These are phyloP conservation scores for Malassezia furfur DNA, from an alignment of 1,284 basidiomycete species.

Conservation along the genomic window DNA sequence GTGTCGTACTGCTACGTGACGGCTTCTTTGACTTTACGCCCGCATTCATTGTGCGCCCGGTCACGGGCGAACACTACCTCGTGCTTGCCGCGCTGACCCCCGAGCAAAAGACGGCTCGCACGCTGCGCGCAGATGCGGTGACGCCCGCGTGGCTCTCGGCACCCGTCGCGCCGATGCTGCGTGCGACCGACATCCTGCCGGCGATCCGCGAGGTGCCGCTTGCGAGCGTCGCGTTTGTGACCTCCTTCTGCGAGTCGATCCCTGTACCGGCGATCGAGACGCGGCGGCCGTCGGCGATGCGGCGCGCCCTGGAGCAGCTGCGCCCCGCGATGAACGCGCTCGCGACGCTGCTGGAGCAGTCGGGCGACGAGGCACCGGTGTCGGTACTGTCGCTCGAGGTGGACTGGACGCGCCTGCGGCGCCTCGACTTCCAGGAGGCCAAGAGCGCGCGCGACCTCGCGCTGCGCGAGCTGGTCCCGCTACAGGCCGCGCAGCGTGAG, in stretches of 20 bases:
- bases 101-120: conserved; percentile 19
- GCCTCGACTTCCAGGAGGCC: conserved; percentile 85
- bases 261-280: conserved; percentile 25
- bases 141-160: conserved; percentile 10
- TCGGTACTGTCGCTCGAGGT: conserved; percentile 31
- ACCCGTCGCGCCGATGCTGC: background rate
- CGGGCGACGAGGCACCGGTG: background rate
- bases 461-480: conserved; percentile 45
- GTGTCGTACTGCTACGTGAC: conserved; percentile 74
- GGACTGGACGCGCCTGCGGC: conserved; percentile 71
- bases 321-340: conserved; percentile 5
- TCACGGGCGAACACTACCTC: conserved; percentile 57
- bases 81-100: conserved; percentile 61
- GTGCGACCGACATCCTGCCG: conserved; percentile 5
- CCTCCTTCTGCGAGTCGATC: conserved; percentile 51
- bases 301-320: conserved; percentile 24
- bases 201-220: conserved; percentile 63
- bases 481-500: conserved; percentile 16
- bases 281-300: conserved; percentile 60
- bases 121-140: background rate
- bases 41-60: conserved; percentile 67
- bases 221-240: conserved; percentile 68
- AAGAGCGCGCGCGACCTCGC: conserved; percentile 58
- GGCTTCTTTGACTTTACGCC: conserved; percentile 66
- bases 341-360: background rate